phyloP scores from a whole-genome alignment of 352 stramenopile species.

The Phytophthora megakarya region DNA sequence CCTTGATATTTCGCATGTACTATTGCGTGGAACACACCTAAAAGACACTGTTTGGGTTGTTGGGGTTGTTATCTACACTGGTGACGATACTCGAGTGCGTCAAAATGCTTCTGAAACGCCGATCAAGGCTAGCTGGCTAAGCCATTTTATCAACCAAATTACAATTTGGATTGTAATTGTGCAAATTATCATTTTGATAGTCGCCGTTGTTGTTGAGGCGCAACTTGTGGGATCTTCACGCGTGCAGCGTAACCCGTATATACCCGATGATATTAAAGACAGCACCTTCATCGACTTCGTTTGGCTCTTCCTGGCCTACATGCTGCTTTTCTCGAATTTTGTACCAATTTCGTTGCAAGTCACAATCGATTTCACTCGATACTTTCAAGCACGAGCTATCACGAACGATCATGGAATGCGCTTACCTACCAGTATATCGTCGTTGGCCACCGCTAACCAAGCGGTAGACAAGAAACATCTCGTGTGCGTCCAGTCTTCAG shows the following conservation, averaged over 20 bases:
- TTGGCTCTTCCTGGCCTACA: slow-evolving; percentile 82
- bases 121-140: slow-evolving; percentile 76
- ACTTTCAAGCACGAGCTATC: slow-evolving; percentile 83
- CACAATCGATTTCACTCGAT: slow-evolving; percentile 83
- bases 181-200: slow-evolving; percentile 58
- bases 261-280: slow-evolving; percentile 44
- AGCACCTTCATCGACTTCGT: slow-evolving; percentile 44
- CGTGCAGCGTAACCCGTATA: slow-evolving; percentile 48
- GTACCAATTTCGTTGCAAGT: slow-evolving; percentile 94
- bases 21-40: slow-evolving; percentile 73
- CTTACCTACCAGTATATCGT: slow-evolving; percentile 33
- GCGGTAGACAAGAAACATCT: slow-evolving; percentile 48
- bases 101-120: slow-evolving; percentile 78
- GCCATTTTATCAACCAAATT: slow-evolving; percentile 82
- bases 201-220: slow-evolving; percentile 56
- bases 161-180: slow-evolving; percentile 79
- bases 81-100: slow-evolving; percentile 86
- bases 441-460: not conserved
- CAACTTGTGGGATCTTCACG: slow-evolving; percentile 33
- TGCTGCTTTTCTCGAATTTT: slow-evolving; percentile 92
- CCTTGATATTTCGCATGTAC: slow-evolving; percentile 70
- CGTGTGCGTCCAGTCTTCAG: slow-evolving; percentile 76
- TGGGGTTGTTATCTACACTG: slow-evolving; percentile 87
- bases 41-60: slow-evolving; percentile 76
- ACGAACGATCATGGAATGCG: slow-evolving; percentile 71